Evolutionary conservation across 2,329 filamentous ascomycete species (phyloP).

Genomic region (Grosmannia clavigera): DNA sequence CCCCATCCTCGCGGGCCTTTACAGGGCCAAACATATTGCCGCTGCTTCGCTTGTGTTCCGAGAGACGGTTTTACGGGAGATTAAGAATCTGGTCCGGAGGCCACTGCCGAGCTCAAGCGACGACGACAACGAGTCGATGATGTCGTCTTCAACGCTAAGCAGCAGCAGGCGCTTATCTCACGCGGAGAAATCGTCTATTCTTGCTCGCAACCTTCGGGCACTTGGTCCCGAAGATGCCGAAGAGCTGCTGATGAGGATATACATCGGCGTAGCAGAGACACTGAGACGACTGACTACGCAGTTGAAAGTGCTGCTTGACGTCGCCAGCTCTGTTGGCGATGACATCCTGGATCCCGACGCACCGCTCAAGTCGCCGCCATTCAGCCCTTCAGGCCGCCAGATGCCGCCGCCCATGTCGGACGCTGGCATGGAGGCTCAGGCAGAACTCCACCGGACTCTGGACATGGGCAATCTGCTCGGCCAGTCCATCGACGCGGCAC

Average conservation of each 20-base stretch:
- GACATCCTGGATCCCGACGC: constrained; percentile 15
- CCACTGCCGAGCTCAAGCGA: constrained; percentile 87
- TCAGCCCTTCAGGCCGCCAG: constrained; percentile 33
- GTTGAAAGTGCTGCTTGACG: constrained; percentile 87
- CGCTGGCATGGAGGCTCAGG: constrained; percentile 42
- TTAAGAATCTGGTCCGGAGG: constrained; percentile 71
- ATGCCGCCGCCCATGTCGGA: constrained; percentile 18
- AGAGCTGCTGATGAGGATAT: constrained; percentile 67
- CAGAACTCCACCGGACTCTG: constrained; percentile 63
- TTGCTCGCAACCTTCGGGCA: constrained; percentile 77
- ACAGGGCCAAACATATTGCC: constrained; percentile 66
- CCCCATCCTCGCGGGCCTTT: constrained; percentile 64
- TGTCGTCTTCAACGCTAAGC: constrained; percentile 65
- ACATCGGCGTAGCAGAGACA: constrained; percentile 78
- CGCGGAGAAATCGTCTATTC: constrained; percentile 78
- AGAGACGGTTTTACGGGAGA: constrained; percentile 72
- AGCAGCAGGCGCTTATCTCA: constrained; percentile 57
- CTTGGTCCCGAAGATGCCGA: constrained; percentile 79
- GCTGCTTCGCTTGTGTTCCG: constrained; percentile 75
- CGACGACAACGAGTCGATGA: constrained; percentile 82
- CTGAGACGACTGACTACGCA: constrained; percentile 77
- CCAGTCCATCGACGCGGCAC: constrained; percentile 68
- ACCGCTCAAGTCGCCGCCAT: constrained; percentile 36
- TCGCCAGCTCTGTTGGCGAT: constrained; percentile 62
- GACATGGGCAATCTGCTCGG: constrained; percentile 68